phyloP scores from a whole-genome alignment of 192 early-diverging fungal species.

The Rhizophlyctis rosea region DNA sequence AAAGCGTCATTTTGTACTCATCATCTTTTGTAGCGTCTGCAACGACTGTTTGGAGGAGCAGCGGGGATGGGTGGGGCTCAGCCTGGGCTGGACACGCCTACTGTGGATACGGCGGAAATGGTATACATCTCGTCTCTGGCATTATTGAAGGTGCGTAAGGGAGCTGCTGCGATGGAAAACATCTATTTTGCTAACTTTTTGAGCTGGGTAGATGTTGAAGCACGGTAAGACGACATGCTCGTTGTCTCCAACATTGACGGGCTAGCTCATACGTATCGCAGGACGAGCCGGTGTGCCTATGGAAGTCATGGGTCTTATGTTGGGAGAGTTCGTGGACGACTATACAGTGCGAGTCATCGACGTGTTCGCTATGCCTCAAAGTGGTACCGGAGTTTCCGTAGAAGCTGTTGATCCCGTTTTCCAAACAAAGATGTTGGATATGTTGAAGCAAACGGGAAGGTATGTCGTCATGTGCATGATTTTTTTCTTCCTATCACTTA shows the following conservation, averaged over 20 bases:
- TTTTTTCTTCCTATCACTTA: slow-evolving; percentile 3
- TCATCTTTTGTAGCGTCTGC: slow-evolving; percentile 33
- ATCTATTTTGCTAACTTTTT: slow-evolving; percentile 3
- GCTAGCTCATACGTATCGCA: too few relatives aligned
- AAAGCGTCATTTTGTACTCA: too few relatives aligned
- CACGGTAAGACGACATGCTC: slow-evolving; percentile 46
- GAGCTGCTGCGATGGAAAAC: background rate
- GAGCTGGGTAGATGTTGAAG: slow-evolving; percentile 71
- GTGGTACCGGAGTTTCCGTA: slow-evolving; percentile 97
- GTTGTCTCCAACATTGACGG: too few relatives aligned
- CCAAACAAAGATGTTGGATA: slow-evolving; percentile 99
- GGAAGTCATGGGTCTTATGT: slow-evolving; percentile 99
- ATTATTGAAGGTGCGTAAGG: slow-evolving; percentile 73
- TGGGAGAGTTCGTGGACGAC: slow-evolving; percentile 99
- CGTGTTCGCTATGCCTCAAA: slow-evolving; percentile 99
- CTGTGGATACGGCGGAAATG: slow-evolving; percentile 98
- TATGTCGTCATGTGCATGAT: slow-evolving; percentile 22
- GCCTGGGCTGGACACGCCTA: slow-evolving; percentile 74
- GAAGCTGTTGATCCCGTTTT: slow-evolving; percentile 99
- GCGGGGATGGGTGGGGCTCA: slow-evolving; percentile 30
- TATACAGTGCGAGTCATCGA: slow-evolving; percentile 99
- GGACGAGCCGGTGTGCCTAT: slow-evolving; percentile 97
- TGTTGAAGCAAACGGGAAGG: slow-evolving; percentile 99
- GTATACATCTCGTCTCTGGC: slow-evolving; percentile 99
- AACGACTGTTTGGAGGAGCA: slow-evolving; percentile 37